Base-by-base conservation (phyloP, 176 grass and related monocot species). In the Alloteropsis semialata region DNA sequence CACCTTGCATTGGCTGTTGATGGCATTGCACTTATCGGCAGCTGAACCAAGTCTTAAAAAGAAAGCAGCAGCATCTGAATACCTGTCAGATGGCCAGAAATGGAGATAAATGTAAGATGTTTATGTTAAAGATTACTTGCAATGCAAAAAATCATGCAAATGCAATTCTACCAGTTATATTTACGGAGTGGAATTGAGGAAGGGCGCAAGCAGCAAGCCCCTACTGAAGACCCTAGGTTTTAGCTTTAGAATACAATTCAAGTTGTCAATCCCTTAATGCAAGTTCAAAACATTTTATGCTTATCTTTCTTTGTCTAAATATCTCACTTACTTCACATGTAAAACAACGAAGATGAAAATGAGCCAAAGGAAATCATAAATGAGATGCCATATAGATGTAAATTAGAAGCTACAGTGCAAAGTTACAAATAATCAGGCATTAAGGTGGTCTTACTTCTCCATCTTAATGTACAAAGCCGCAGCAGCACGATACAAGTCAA, bases 1-100 rank as follows among this genome's bases (percentile, higher is more conserved):
- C 75, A 98, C 96, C 91, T 99, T 99, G 96, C 96, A 99, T 74
- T 99, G 96, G 81, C 96, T 99, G 77, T 99, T 92, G 27, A 89
- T 69, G n/a, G 96, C 93, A 91, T 90, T 92, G 80, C 91, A 94
- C 72, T 99, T 96, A 87, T 99, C 96, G 54, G 96, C 96, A 85
- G 93, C 93, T 30, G 92, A 68, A 74, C 96, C 96, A 63, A 89
- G 90, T 82, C 87, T 91, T 84, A 99, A 69, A 84, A 90, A 90
- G 65, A 90, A 92, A 69, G 96, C 70, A 45, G 96, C 93, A 46
- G 93, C 96, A 90, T 96, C 96, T 12, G 83, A 84, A 81, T 96
- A 94, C 85, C 96, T 99, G 57, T 33, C 59, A 77, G 24, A 77
- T 66, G 13, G 13, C 29, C 69, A 86, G 41, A 78, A 3, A 86